Evolutionary conservation across 176 grass and related monocot genomes (phyloP), one percentile per base, ranked within the genome.

Genomic region (Carex pumila): DNA sequence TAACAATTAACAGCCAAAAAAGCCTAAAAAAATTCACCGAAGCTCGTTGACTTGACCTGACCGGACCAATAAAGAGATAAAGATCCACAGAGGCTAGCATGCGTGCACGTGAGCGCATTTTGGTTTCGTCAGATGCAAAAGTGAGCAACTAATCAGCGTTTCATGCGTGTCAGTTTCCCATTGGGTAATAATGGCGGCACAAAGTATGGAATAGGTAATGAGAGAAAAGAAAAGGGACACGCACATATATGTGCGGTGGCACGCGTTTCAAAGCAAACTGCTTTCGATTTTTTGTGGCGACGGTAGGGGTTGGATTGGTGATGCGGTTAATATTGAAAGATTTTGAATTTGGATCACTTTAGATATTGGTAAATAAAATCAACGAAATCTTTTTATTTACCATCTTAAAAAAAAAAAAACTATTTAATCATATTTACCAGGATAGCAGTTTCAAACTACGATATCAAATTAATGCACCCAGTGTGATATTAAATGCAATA

Each of bases 101-200:
- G 65, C 5, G 41, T n/a, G 37, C 85, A 90, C 79, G 84, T 84
- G 88, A 79, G 58, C 19, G 65, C 55, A 39, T 70, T 37, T 41
- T 76, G 62, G 62, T 81, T 85, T 57, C 47, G 36, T 79, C 21
- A 65, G 57, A 67, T 31, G 63, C 82, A 58, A 17, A 39, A 45
- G 0, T 3, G 0, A 9, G 10, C 0, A 29, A 0, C 90, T 81
- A 85, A 87, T 75, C 1, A 1, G 2, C 3, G 1, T 0, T 0
- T 4, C 34, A 32, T 45, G 86, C 50, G 74, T 89, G 76, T 84
- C 80, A 47, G 5, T 11, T 4, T 3, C 1, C 7, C 0, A 81
- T n/a, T 86, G 87, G 87, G 22, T 19, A 0, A 1, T 5, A n/a
- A 49, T 65, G 85, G 84, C 72, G 56, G 88, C 79, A 89, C 67